These are phyloP conservation scores for Camellia sinensis DNA, from an alignment of 148 eudicot species.

Conservation along the genomic window DNA sequence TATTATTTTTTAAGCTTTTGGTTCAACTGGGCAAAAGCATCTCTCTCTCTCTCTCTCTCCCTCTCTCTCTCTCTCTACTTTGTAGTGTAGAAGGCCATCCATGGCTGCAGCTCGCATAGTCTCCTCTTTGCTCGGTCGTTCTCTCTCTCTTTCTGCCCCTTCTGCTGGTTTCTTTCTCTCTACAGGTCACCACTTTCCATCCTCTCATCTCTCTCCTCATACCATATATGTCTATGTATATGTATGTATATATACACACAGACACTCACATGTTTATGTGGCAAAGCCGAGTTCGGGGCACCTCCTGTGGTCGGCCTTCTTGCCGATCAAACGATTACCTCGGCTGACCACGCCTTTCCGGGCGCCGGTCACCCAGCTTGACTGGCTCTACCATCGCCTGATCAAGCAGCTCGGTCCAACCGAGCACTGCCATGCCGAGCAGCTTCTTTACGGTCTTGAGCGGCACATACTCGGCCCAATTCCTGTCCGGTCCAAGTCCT, in stretches of 20 bases:
- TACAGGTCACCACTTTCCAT: conserved; percentile 27
- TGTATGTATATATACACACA: background rate
- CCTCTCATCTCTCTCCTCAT: background rate
- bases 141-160: conserved; percentile 33
- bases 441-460: too few relatives aligned
- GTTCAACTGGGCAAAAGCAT: background rate
- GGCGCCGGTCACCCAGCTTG: too few relatives aligned
- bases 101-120: conserved; percentile 58
- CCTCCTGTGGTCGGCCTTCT: too few relatives aligned
- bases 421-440: too few relatives aligned
- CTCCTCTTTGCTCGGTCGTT: conserved; percentile 59
- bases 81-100: conserved; percentile 15
- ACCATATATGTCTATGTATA: background rate
- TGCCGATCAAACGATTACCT: too few relatives aligned
- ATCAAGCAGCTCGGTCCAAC: too few relatives aligned
- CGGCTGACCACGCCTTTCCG: too few relatives aligned
- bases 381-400: too few relatives aligned
- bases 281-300: too few relatives aligned
- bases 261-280: background rate
- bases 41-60: background rate
- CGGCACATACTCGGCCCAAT: too few relatives aligned
- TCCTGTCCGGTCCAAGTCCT: too few relatives aligned
- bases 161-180: conserved; percentile 26
- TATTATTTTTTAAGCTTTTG: background rate
- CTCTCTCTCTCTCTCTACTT: background rate